Evolutionary conservation across 805 yeast genomes (phyloP).

Genomic region (Blastobotrys chiropterorum): DNA sequence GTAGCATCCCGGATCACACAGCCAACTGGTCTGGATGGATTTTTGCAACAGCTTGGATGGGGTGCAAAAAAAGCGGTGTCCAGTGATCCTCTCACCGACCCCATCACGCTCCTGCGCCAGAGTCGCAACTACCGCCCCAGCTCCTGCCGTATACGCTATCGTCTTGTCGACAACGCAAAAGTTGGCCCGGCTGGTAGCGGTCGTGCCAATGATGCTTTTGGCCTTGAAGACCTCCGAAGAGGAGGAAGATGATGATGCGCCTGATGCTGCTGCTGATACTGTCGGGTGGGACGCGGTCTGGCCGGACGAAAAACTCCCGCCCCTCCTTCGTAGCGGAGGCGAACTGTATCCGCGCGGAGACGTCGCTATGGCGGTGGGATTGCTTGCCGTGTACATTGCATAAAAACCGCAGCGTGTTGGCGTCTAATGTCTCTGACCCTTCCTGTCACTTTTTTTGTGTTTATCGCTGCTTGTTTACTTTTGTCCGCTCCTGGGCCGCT

Average conservation of each 20-base stretch:
- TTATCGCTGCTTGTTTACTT: background rate
- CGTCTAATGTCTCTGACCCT: background rate
- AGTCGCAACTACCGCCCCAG: slow-evolving; percentile 23
- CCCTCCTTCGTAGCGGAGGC: background rate
- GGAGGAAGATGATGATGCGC: background rate
- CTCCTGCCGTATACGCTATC: slow-evolving; percentile 27
- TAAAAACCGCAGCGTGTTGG: background rate
- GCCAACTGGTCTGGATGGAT: slow-evolving; percentile 5
- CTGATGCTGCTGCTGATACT: background rate
- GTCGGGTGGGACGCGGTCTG: background rate
- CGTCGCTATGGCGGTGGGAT: background rate
- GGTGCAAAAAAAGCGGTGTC: slow-evolving; percentile 15
- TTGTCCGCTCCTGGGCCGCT: background rate
- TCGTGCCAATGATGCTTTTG: slow-evolving; percentile 19
- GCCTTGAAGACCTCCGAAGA: slow-evolving; percentile 5
- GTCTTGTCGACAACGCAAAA: slow-evolving; percentile 13
- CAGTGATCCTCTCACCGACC: background rate
- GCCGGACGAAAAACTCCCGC: background rate
- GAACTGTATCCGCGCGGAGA: background rate
- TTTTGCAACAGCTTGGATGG: slow-evolving; percentile 15
- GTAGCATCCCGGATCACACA: background rate
- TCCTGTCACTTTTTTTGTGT: background rate
- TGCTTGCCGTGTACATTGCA: background rate
- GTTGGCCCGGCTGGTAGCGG: slow-evolving; percentile 15
- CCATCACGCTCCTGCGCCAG: background rate